Base-by-base conservation (phyloP, 73 alveolate species). In the Paramecium sexaurelia region DNA sequence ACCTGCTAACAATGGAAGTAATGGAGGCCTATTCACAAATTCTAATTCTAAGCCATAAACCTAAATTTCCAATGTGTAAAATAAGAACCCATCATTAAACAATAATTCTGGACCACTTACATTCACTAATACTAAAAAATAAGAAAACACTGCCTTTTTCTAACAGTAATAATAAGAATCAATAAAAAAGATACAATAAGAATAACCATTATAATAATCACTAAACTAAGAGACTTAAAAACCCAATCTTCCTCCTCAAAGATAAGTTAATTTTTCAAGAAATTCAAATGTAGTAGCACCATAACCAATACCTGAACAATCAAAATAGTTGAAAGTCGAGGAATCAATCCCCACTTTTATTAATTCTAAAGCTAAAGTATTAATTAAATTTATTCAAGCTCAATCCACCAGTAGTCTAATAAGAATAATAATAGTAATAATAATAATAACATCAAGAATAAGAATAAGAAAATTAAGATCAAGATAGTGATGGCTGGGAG, bases 291-390 rank as follows among this genome's bases (percentile, higher is more conserved):
- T 20, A 22, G 29, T 61, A 11, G 24, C 43, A 9, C 7, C 39
- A 26, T 32, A 26, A 61, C 47, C 83, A 29, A 26, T 32, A 8
- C 43, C 39, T 13, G 83, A 61, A 61, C n/a, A 26, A 61, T 32
- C 9, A 27, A 61, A 61, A 61, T 29, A 61, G 26, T 61, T 61
- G 83, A 61, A 61, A 24, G 83, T 61, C 26, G 83, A 61, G 26
- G 83, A 61, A 61, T 26, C 83, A 0, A 32, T 61, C 26, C 83
- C 83, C 19, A 19, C 43, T 1, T 61, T 61, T 26, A 61, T 26
- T 9, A 61, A 61, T 29, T 61, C 83, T 61, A 61, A 26, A 61
- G 83, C 47, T 61, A 61, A 61, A 32, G 83, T 61, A 61, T 61
- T 26, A 6, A 61, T 26, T 61, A 0, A 26, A 13, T 29, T 61